Conservation (phyloP, 345 rosid genomes). For the Gossypium rotundifolium region DNA sequence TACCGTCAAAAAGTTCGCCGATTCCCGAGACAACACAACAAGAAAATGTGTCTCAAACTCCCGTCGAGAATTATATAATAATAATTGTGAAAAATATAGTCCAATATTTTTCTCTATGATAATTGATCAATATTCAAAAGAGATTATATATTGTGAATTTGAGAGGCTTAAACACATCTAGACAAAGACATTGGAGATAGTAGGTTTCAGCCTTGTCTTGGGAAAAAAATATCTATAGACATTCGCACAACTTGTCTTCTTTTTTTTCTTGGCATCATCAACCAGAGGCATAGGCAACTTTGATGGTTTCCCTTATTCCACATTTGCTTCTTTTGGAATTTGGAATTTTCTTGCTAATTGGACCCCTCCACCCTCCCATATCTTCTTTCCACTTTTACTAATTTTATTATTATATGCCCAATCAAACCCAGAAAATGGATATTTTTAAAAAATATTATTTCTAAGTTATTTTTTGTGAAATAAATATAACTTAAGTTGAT, state of each 20-base stretch:
- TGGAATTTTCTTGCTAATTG: conserved; percentile 6
- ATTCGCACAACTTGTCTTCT: not conserved
- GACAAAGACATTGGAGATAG: not conserved
- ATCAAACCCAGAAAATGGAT: too few relatives aligned
- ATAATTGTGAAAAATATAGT: too few relatives aligned
- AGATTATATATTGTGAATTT: not conserved
- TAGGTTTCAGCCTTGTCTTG: too few relatives aligned
- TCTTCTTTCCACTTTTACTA: not conserved
- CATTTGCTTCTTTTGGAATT: not conserved
- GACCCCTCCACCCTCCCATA: not conserved
- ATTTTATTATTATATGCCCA: too few relatives aligned
- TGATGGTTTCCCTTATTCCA: not conserved
- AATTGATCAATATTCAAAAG: not conserved
- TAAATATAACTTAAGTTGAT: too few relatives aligned
- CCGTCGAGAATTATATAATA: too few relatives aligned
- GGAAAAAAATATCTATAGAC: too few relatives aligned
- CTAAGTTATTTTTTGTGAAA: too few relatives aligned
- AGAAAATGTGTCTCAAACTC: too few relatives aligned
- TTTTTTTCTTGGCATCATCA: not conserved
- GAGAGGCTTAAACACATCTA: not conserved
- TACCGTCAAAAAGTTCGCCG: too few relatives aligned
- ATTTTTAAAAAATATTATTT: too few relatives aligned
- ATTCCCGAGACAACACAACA: too few relatives aligned
- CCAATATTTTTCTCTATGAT: not conserved
- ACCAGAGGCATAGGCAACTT: not conserved